Base-by-base conservation (phyloP, 495 filamentous ascomycete genomes). In the Extremus antarcticus region DNA sequence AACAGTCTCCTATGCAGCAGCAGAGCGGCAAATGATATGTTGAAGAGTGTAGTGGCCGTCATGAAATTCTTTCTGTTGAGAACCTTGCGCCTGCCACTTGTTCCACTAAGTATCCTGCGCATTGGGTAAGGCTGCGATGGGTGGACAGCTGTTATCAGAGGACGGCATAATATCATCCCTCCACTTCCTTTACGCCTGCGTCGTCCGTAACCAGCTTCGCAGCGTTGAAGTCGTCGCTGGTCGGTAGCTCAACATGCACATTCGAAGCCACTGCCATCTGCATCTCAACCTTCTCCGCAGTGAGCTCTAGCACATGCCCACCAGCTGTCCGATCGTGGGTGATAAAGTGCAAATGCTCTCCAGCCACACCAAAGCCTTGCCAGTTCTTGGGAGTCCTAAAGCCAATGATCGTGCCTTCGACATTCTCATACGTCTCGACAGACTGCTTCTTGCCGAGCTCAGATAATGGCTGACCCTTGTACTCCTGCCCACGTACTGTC, bases 281-380 rank as follows among this genome's bases (percentile, higher is more conserved):
- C 55, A 62, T 48, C 41, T 58, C 40, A 22, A 57, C 55, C n/a
- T 48, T 49, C 25, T 52, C 20, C 40, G 50, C 59, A 21, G 35
- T 29, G 3, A 62, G 35, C 41, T 64, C 73, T 47, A 77, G 52
- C 19, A 79, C 68, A 65, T 78, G 77, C 0, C 77, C 76, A 0
- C 76, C 77, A 2, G 56, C 55, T 25, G 59, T 52, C 47, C 71
- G 56, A 29, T 74, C 74, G 20, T 71, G 70, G 0, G 59, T 65
- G 58, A 79, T 68, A 54, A 78, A 78, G 56, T 80, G 77, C 45
- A 77, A 43, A 61, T 80, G 77, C 43, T 74, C 69, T 1, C 77
- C 75, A 11, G 68, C 71, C 0, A 80, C 73, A 32, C 72, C 71
- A 45, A 80, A 66, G 11, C 75, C 75, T 56, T 71, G 70, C 48